Percentiles rank a stretch among this genome's conserved stretches.
These are phyloP conservation scores for Kondoa malvinella DNA, from an alignment of 768 basidiomycete species.

Conservation along the genomic window DNA sequence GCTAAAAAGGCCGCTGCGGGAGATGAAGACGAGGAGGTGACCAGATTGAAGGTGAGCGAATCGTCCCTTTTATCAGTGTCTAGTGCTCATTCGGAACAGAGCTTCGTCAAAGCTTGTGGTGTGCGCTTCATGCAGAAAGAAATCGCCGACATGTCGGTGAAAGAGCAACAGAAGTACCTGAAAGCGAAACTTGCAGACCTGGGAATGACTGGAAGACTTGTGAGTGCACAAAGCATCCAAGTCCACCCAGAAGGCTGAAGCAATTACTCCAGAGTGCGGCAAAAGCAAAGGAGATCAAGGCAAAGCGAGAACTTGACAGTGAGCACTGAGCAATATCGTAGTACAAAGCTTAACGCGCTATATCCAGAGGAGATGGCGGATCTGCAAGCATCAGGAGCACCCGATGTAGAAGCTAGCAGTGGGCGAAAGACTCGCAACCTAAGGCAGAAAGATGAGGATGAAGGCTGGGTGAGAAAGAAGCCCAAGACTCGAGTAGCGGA, in stretches of 20 bases:
- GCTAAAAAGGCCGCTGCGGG: neutral
- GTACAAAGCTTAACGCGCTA: neutral
- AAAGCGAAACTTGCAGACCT: neutral
- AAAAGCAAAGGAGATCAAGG: conserved; percentile 4
- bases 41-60: neutral
- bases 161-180: conserved; percentile 1
- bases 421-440: neutral
- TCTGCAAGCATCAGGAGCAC: neutral
- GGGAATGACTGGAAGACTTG: conserved; percentile 1
- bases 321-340: neutral
- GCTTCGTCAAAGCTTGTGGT: conserved; percentile 5
- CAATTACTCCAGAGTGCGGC: neutral
- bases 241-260: neutral
- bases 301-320: conserved; percentile 2
- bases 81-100: neutral
- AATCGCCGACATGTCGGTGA: neutral
- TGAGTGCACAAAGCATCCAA: neutral
- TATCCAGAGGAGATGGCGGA: conserved; percentile 4
- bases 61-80: neutral
- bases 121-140: conserved; percentile 3
- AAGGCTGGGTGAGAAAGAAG: neutral
- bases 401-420: neutral
- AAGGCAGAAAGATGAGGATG: neutral
- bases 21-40: neutral
- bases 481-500: neutral